Conservation (phyloP, 768 basidiomycete species). For the Candolleomyces efflorescens region DNA sequence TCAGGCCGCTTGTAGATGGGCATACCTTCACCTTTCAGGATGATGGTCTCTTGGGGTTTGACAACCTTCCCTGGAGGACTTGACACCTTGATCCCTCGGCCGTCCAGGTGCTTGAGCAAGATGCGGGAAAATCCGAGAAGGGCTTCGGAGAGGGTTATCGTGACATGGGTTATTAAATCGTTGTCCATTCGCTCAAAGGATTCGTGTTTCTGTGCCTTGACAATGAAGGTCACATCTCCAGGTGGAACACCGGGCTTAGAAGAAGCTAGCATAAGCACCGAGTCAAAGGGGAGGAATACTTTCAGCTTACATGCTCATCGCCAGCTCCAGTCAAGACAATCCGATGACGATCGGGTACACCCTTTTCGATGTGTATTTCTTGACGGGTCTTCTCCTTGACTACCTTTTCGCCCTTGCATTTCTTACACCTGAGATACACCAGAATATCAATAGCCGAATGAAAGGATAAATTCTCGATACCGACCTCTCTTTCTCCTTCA, state of each 20-base stretch:
- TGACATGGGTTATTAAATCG: conserved; percentile 75
- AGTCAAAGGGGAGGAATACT: conserved; percentile 6
- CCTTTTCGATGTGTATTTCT: conserved; percentile 82
- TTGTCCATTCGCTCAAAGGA: conserved; percentile 82
- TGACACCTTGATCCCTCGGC: conserved; percentile 78
- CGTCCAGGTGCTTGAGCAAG: conserved; percentile 88
- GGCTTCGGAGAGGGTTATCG: conserved; percentile 90
- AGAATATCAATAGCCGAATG: conserved; percentile 3
- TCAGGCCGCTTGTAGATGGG: conserved; percentile 64
- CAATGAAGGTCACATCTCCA: conserved; percentile 86
- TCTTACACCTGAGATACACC: conserved; percentile 70
- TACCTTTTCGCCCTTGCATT: conserved; percentile 85
- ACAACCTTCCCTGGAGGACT: conserved; percentile 76
- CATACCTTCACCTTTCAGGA: conserved; percentile 87
- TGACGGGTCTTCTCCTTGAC: conserved; percentile 86
- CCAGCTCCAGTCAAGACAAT: conserved; percentile 91
- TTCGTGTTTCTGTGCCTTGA: conserved; percentile 64
- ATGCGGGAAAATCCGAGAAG: conserved; percentile 93
- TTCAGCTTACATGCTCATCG: conserved; percentile 68
- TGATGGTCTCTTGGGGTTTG: conserved; percentile 67
- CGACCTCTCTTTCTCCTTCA: conserved; percentile 83
- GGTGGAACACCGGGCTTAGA: conserved; percentile 77
- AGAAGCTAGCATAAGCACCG: conserved; percentile 3
- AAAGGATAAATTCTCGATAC: conserved; percentile 15
- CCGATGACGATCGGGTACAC: conserved; percentile 78